phyloP scores from a whole-genome alignment of 2,329 filamentous ascomycete genomes.

The Aspergillus sojae region DNA sequence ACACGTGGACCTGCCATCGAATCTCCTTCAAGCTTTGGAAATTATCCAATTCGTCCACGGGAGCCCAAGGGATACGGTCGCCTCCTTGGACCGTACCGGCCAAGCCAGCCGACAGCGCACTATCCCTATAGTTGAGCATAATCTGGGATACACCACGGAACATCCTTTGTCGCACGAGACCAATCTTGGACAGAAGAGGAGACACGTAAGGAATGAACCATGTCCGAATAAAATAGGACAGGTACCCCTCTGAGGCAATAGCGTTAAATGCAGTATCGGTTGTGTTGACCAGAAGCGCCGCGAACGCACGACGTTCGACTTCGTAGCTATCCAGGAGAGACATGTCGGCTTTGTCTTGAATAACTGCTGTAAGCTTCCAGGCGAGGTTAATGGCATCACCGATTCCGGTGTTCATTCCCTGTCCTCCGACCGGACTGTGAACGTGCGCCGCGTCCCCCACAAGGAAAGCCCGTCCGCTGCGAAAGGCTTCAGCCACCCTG shows the following conservation, averaged over 20 bases:
- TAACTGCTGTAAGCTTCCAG: slow-evolving; percentile 56
- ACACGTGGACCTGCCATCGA: slow-evolving; percentile 37
- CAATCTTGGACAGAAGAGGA: slow-evolving; percentile 26
- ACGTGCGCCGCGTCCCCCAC: slow-evolving; percentile 62
- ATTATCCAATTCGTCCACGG: slow-evolving; percentile 28
- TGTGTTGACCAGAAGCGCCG: slow-evolving; percentile 44
- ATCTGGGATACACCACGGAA: slow-evolving; percentile 48
- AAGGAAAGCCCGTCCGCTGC: slow-evolving; percentile 54
- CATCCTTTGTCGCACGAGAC: slow-evolving; percentile 19
- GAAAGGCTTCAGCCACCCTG: slow-evolving; percentile 46
- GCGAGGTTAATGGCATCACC: slow-evolving; percentile 58
- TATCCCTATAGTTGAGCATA: slow-evolving; percentile 47
- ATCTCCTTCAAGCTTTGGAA: slow-evolving; percentile 29
- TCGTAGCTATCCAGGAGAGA: slow-evolving; percentile 53
- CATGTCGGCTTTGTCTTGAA: slow-evolving; percentile 42
- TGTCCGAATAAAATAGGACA: slow-evolving; percentile 45
- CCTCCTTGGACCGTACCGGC: slow-evolving; percentile 48
- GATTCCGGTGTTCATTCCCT: slow-evolving; percentile 62
- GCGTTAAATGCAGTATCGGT: slow-evolving; percentile 48
- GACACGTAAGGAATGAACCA: slow-evolving; percentile 44
- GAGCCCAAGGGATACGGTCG: slow-evolving; percentile 47
- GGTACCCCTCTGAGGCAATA: slow-evolving; percentile 40
- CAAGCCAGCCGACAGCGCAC: slow-evolving; percentile 39
- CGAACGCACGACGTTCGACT: slow-evolving; percentile 52
- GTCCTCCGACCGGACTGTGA: slow-evolving; percentile 58